These are phyloP conservation scores for Neonectria neomacrospora DNA, from an alignment of 2,329 filamentous ascomycete genomes.

Conservation along the genomic window DNA sequence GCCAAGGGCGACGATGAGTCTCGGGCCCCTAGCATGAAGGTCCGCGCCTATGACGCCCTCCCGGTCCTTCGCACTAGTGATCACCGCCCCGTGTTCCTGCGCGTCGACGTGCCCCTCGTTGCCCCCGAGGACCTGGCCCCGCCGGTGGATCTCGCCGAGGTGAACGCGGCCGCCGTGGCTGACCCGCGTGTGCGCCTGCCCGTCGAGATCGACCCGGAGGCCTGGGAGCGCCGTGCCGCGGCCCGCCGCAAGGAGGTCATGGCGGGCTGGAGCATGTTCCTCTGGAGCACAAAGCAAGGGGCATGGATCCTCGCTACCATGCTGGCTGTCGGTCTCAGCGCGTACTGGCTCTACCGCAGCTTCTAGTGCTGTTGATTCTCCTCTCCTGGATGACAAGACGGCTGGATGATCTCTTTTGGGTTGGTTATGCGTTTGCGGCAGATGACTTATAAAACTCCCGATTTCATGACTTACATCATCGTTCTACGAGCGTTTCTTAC, in stretches of 20 bases:
- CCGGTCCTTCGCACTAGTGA: slow-evolving; percentile 86
- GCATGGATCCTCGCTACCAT: slow-evolving; percentile 58
- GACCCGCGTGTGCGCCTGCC: slow-evolving; percentile 61
- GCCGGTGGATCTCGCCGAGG: slow-evolving; percentile 36
- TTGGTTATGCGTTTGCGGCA: background rate
- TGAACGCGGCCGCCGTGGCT: slow-evolving; percentile 36
- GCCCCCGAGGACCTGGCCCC: slow-evolving; percentile 53
- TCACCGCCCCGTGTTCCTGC: slow-evolving; percentile 84
- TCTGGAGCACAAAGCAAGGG: slow-evolving; percentile 65
- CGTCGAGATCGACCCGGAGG: slow-evolving; percentile 63
- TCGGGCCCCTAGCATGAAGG: slow-evolving; percentile 52
- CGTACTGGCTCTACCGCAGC: slow-evolving; percentile 56
- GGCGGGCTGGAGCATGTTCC: slow-evolving; percentile 65
- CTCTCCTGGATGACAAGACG: background rate
- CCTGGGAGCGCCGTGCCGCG: slow-evolving; percentile 62
- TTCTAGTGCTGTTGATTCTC: slow-evolving; percentile 10
- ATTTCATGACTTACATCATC: background rate
- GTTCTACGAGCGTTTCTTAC: background rate
- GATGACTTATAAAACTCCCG: background rate
- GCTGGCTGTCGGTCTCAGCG: slow-evolving; percentile 54
- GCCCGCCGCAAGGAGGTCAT: slow-evolving; percentile 59
- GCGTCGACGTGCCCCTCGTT: slow-evolving; percentile 72
- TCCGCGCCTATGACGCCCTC: slow-evolving; percentile 78
- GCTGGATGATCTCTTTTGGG: background rate
- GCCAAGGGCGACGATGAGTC: slow-evolving; percentile 46